Evolutionary conservation across 1,284 basidiomycete genomes (phyloP).

Genomic region (Cryptococcus sp.): DNA sequence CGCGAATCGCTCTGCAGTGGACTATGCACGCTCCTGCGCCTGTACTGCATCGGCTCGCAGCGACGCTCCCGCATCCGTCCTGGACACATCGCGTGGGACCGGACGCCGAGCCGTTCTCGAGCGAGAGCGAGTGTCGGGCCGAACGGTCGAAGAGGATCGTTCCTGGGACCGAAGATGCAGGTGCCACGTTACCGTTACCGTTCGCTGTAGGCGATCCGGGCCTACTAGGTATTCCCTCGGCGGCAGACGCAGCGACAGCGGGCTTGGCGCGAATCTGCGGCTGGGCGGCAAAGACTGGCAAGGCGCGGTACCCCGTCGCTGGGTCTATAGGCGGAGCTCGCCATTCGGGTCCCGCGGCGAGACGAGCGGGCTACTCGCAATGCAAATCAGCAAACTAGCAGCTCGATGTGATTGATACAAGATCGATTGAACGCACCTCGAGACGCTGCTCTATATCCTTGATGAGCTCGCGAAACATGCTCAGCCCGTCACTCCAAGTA

Average conservation of each 20-base stretch:
- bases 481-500: slow-evolving; percentile 39
- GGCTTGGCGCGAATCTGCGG: slow-evolving; percentile 68
- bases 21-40: slow-evolving; percentile 38
- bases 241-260: slow-evolving; percentile 11
- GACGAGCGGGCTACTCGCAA: slow-evolving; percentile 1
- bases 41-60: slow-evolving; percentile 46
- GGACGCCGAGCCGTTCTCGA: neutral
- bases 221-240: slow-evolving; percentile 19
- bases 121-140: slow-evolving; percentile 7
- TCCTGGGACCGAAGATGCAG: slow-evolving; percentile 16
- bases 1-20: slow-evolving; percentile 49
- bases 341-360: slow-evolving; percentile 48
- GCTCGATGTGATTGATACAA: neutral
- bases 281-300: slow-evolving; percentile 83
- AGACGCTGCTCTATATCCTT: slow-evolving; percentile 67
- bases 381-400: neutral
- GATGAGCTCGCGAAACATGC: slow-evolving; percentile 61
- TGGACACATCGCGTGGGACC: slow-evolving; percentile 10
- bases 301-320: slow-evolving; percentile 54
- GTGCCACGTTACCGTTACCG: slow-evolving; percentile 1
- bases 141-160: slow-evolving; percentile 12
- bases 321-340: slow-evolving; percentile 37
- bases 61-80: slow-evolving; percentile 35
- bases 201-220: slow-evolving; percentile 9
- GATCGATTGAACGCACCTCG: slow-evolving; percentile 57